Evolutionary conservation across 768 basidiomycete species (phyloP).

Genomic region (Amyloporia xantha): DNA sequence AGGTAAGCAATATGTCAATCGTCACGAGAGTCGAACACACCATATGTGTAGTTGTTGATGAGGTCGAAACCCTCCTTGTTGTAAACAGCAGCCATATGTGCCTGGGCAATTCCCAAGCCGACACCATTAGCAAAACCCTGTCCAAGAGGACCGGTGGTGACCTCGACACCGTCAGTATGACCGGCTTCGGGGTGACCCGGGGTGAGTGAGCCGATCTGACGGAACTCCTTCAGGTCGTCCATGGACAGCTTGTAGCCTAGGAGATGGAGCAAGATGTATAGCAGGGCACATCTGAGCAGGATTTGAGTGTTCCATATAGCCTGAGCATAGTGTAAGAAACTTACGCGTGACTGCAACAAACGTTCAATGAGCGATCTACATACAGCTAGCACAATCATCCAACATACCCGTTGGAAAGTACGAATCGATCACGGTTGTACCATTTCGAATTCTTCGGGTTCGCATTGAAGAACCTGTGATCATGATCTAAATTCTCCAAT

Average conservation of each 20-base stretch:
- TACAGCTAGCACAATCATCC: background rate
- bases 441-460: constrained; percentile 88
- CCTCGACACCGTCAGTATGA: constrained; percentile 75
- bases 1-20: background rate
- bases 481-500: background rate
- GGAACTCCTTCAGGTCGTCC: constrained; percentile 91
- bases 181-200: constrained; percentile 88
- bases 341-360: constrained; percentile 60
- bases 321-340: constrained; percentile 21
- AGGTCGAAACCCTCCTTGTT: constrained; percentile 82
- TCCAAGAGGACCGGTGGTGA: constrained; percentile 94
- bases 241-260: constrained; percentile 87
- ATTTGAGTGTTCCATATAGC: background rate
- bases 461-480: constrained; percentile 72
- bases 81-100: constrained; percentile 83
- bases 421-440: constrained; percentile 96
- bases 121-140: constrained; percentile 93
- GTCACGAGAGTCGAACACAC: constrained; percentile 29
- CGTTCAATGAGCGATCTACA: constrained; percentile 8
- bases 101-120: constrained; percentile 89
- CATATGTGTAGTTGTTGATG: constrained; percentile 85
- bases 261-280: constrained; percentile 89
- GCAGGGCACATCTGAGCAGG: constrained; percentile 72
- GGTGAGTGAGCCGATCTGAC: constrained; percentile 83
- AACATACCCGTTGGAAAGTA: constrained; percentile 88